These are phyloP conservation scores for Quercus wislizeni DNA, from an alignment of 306 rosid species.

Conservation along the genomic window DNA sequence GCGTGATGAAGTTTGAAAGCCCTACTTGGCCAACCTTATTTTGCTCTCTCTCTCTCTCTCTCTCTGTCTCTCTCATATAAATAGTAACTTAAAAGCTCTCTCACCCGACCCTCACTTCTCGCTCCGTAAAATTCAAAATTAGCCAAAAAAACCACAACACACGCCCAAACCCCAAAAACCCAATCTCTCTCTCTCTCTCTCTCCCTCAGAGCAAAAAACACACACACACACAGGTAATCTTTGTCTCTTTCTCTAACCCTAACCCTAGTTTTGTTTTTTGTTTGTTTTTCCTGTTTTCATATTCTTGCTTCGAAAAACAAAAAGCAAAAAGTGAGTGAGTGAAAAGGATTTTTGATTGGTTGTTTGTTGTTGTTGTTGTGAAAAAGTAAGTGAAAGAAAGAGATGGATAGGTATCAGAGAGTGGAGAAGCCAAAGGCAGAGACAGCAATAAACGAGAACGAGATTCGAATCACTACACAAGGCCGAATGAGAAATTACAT, in stretches of 20 bases:
- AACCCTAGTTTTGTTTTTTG: neutral
- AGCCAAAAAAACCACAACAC: neutral
- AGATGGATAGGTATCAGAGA: conserved; percentile 90
- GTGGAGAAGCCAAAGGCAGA: conserved; percentile 79
- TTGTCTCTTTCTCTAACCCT: conserved; percentile 20
- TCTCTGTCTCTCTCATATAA: neutral
- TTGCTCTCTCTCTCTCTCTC: conserved; percentile 31
- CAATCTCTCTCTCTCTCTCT: too few relatives aligned
- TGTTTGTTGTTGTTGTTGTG: neutral
- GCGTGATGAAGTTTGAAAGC: conserved; percentile 35
- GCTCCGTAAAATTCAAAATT: conserved; percentile 20
- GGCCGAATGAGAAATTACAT: conserved; percentile 87
- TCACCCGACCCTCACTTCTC: neutral
- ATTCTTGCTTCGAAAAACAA: neutral
- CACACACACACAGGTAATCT: too few relatives aligned
- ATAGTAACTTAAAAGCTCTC: neutral
- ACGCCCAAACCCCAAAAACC: too few relatives aligned
- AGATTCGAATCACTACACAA: conserved; percentile 85
- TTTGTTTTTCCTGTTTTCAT: neutral
- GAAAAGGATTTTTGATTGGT: neutral
- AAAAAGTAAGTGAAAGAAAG: neutral
- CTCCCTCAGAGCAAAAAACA: too few relatives aligned
- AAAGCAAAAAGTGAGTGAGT: neutral
- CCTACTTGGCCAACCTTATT: conserved; percentile 39
- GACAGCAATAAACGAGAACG: conserved; percentile 72